phyloP scores from a whole-genome alignment of 2,329 filamentous ascomycete species.

The Akanthomyces uredinophilus region DNA sequence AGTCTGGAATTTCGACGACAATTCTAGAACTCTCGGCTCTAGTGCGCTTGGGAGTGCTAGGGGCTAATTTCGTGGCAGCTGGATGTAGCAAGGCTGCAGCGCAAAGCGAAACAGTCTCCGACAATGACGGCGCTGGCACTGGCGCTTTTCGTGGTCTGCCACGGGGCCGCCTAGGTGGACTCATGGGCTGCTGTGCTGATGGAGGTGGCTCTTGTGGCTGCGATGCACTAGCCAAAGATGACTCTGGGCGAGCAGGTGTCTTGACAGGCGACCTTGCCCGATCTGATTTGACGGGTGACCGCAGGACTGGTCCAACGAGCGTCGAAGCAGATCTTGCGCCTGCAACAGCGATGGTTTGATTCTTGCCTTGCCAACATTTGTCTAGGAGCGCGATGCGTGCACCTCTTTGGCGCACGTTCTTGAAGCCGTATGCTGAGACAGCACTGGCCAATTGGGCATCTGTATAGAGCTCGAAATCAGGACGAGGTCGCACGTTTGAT shows the following conservation, averaged over 20 bases:
- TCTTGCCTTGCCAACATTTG: constrained; percentile 64
- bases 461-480: constrained; percentile 57
- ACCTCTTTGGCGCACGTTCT: constrained; percentile 60
- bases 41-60: constrained; percentile 18
- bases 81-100: not conserved
- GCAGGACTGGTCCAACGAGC: constrained; percentile 14
- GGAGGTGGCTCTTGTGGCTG: constrained; percentile 31
- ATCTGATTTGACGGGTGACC: constrained; percentile 16
- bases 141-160: constrained; percentile 19
- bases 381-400: constrained; percentile 66
- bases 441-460: constrained; percentile 58
- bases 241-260: constrained; percentile 10
- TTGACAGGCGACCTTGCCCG: constrained; percentile 10
- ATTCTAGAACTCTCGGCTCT: constrained; percentile 17
- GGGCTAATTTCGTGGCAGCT: not conserved
- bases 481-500: constrained; percentile 27
- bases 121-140: not conserved
- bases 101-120: not conserved
- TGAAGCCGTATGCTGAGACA: constrained; percentile 64
- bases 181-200: constrained; percentile 29
- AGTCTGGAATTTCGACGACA: constrained; percentile 47
- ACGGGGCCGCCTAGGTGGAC: constrained; percentile 29
- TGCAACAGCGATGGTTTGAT: constrained; percentile 24
- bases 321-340: constrained; percentile 16
- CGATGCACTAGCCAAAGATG: constrained; percentile 11